Evolutionary conservation across 2,329 filamentous ascomycete genomes (phyloP).

Genomic region (Pseudopithomyces chartarum): DNA sequence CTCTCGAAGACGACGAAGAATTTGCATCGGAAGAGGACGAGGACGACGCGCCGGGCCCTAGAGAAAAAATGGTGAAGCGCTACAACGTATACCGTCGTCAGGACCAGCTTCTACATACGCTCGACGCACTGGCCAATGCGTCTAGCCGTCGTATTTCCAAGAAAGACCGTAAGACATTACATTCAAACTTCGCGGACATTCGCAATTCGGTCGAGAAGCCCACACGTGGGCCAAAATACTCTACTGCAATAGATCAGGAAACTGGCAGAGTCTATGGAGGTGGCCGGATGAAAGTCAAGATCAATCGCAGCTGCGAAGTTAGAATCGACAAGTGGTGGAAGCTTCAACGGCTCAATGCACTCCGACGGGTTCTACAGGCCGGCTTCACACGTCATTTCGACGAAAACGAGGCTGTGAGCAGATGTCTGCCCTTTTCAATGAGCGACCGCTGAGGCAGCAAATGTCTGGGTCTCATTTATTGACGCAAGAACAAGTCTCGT

Average conservation of each 20-base stretch:
- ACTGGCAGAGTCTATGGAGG: conserved; percentile 63
- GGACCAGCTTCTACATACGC: conserved; percentile 62
- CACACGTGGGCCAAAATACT: conserved; percentile 68
- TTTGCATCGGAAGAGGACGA: conserved; percentile 54
- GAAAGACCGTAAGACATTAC: conserved; percentile 69
- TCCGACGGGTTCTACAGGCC: conserved; percentile 63
- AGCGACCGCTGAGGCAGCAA: conserved; percentile 16
- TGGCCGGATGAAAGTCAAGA: conserved; percentile 63
- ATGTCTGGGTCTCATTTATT: too few relatives aligned
- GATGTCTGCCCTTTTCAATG: conserved; percentile 39
- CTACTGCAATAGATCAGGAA: conserved; percentile 66
- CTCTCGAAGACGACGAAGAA: conserved; percentile 62
- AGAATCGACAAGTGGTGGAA: conserved; percentile 78
- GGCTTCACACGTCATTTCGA: conserved; percentile 45
- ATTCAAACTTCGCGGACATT: conserved; percentile 69
- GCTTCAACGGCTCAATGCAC: conserved; percentile 64
- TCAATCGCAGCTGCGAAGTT: conserved; percentile 64
- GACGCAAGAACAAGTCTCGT: too few relatives aligned
- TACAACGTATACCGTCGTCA: conserved; percentile 71
- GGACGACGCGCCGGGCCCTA: conserved; percentile 36
- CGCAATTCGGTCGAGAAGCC: conserved; percentile 70
- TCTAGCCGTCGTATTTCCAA: conserved; percentile 68
- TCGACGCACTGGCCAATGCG: conserved; percentile 64
- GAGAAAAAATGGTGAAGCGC: conserved; percentile 59
- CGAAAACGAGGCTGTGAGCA: conserved; percentile 42